Conservation (phyloP, 2,329 filamentous ascomycete species). For the Cytospora mali region DNA sequence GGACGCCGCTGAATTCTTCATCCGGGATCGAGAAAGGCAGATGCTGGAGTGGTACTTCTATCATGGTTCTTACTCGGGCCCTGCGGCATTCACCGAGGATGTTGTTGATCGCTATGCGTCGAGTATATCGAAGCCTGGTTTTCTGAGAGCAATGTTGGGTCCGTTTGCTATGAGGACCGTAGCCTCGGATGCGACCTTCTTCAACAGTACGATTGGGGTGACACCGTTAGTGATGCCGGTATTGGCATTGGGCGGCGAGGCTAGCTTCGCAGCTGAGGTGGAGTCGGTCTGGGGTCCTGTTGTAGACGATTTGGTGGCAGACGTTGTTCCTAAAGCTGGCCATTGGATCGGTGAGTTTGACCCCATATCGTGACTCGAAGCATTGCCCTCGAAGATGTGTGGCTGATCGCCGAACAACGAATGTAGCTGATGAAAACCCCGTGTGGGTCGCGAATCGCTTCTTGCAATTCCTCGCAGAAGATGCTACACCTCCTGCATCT, state of each 20-base stretch:
- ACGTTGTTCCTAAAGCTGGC: constrained; percentile 41
- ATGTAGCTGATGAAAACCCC: constrained; percentile 34
- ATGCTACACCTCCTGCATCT: constrained; percentile 28
- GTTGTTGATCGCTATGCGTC: constrained; percentile 43
- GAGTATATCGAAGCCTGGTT: constrained; percentile 47
- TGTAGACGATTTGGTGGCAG: constrained; percentile 34
- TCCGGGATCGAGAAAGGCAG: constrained; percentile 44
- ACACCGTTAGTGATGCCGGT: constrained; percentile 36
- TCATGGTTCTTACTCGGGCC: constrained; percentile 46
- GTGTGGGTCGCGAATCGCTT: constrained; percentile 33
- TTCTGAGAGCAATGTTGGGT: constrained; percentile 43
- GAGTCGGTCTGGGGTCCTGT: constrained; percentile 31
- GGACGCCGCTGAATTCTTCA: constrained; percentile 50
- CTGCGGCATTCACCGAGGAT: constrained; percentile 41
- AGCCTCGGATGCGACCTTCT: constrained; percentile 41
- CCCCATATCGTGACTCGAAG: neutral
- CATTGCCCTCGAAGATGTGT: neutral
- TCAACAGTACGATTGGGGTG: constrained; percentile 36
- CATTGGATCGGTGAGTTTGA: constrained; percentile 42
- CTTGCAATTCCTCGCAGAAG: constrained; percentile 30
- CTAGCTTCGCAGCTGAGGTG: constrained; percentile 34
- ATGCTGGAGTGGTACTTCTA: constrained; percentile 51
- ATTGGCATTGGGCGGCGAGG: constrained; percentile 41
- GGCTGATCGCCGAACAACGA: neutral
- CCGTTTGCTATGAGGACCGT: constrained; percentile 40